phyloP scores from a whole-genome alignment of 2,329 filamentous ascomycete genomes.

The Cyphellophora attinorum region DNA sequence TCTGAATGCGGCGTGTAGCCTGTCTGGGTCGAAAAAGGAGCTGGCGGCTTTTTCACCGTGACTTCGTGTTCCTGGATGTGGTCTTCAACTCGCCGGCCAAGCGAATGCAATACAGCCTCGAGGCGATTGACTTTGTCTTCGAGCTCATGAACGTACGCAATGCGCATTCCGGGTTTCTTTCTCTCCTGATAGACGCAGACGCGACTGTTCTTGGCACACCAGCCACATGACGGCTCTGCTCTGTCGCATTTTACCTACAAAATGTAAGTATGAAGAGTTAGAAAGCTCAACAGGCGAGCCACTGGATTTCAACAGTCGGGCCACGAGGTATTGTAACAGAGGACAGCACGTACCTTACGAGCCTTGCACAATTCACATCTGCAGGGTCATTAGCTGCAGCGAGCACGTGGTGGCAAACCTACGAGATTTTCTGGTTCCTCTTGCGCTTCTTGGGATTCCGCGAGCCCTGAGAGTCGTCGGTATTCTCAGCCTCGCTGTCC shows the following conservation, averaged over 20 bases:
- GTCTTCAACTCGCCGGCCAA: slow-evolving; percentile 17
- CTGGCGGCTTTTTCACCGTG: neutral
- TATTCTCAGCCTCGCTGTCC: neutral
- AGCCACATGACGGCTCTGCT: slow-evolving; percentile 54
- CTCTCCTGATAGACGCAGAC: slow-evolving; percentile 60
- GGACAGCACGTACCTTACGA: slow-evolving; percentile 22
- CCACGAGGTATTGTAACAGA: neutral
- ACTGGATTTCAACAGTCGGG: too few relatives aligned
- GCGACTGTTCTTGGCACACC: slow-evolving; percentile 59
- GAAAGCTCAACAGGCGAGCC: too few relatives aligned
- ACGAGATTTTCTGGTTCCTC: slow-evolving; percentile 1
- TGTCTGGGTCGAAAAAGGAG: neutral
- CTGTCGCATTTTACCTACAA: slow-evolving; percentile 28
- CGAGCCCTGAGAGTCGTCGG: neutral
- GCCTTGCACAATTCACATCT: slow-evolving; percentile 35
- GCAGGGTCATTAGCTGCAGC: neutral
- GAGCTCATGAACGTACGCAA: slow-evolving; percentile 54
- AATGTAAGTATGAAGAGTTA: too few relatives aligned
- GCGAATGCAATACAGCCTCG: slow-evolving; percentile 25
- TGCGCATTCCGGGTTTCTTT: slow-evolving; percentile 57
- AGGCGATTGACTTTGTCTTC: slow-evolving; percentile 48
- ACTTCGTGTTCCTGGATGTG: slow-evolving; percentile 16
- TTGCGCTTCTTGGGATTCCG: slow-evolving; percentile 1
- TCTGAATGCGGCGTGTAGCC: neutral
- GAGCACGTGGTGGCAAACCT: neutral